phyloP scores from a whole-genome alignment of 2,329 filamentous ascomycete genomes.

The Trichothecium sympodiale region DNA sequence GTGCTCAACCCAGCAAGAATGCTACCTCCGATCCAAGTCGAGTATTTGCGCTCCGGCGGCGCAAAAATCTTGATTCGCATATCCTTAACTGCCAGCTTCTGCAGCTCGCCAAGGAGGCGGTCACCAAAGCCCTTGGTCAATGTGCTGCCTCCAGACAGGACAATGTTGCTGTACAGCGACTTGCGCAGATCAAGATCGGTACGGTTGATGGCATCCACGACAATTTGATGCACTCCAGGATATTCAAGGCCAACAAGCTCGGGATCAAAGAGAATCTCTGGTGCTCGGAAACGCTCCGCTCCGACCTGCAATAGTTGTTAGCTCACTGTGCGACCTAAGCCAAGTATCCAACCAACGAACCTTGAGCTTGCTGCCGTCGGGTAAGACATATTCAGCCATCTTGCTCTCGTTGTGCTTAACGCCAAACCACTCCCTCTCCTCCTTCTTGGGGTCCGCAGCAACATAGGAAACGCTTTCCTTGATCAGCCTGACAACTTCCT shows the following conservation, averaged over 20 bases:
- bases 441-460: slow-evolving; percentile 77
- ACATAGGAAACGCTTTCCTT: slow-evolving; percentile 94
- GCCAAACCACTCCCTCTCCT: slow-evolving; percentile 91
- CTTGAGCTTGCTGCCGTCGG: slow-evolving; percentile 90
- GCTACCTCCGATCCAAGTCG: slow-evolving; percentile 97
- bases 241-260: slow-evolving; percentile 96
- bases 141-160: slow-evolving; percentile 90
- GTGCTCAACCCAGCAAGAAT: slow-evolving; percentile 95
- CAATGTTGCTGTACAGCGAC: slow-evolving; percentile 89
- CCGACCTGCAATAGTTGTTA: slow-evolving; percentile 51
- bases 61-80: slow-evolving; percentile 99
- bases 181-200: slow-evolving; percentile 95
- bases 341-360: no score
- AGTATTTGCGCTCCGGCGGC: slow-evolving; percentile 94
- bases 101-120: slow-evolving; percentile 81
- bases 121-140: slow-evolving; percentile 96
- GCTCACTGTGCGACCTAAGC: slow-evolving; percentile 1
- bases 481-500: slow-evolving; percentile 95
- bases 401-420: slow-evolving; percentile 69
- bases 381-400: slow-evolving; percentile 75
- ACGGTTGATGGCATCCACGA: slow-evolving; percentile 88
- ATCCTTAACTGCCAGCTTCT: slow-evolving; percentile 89
- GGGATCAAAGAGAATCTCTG: slow-evolving; percentile 95
- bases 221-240: slow-evolving; percentile 92
- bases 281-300: slow-evolving; percentile 86